These are phyloP conservation scores for Suillus placidus DNA, from an alignment of 768 basidiomycete species.

Conservation along the genomic window DNA sequence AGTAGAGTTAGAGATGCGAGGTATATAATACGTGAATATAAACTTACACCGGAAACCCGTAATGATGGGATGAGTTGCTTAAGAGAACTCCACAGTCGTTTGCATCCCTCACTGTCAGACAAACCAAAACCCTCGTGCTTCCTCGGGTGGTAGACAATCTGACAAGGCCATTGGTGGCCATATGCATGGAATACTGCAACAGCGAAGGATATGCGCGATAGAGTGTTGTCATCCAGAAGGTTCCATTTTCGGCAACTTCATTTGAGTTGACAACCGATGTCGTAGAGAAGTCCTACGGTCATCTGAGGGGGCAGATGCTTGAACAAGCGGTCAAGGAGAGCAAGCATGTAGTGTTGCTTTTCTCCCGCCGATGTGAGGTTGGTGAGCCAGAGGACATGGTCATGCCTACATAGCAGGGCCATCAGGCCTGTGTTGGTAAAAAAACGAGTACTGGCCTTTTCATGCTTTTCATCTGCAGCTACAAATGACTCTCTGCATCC, in stretches of 20 bases:
- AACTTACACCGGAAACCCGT: slow-evolving; percentile 21
- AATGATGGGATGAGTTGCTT: slow-evolving; percentile 23
- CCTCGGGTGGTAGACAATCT: slow-evolving; percentile 38
- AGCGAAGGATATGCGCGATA: slow-evolving; percentile 21
- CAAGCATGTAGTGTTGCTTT: slow-evolving; percentile 22
- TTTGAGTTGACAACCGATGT: slow-evolving; percentile 28
- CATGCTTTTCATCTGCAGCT: slow-evolving; percentile 17
- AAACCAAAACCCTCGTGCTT: slow-evolving; percentile 33
- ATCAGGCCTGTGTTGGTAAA: slow-evolving; percentile 23
- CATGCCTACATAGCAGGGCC: slow-evolving; percentile 21
- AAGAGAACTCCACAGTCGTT: slow-evolving; percentile 37
- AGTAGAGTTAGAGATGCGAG: not conserved
- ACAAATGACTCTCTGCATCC: slow-evolving; percentile 35
- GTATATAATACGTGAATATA: not conserved
- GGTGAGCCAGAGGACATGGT: slow-evolving; percentile 19
- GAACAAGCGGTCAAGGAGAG: slow-evolving; percentile 22
- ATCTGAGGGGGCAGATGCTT: slow-evolving; percentile 17
- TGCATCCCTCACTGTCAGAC: slow-evolving; percentile 39
- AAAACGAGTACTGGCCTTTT: slow-evolving; percentile 22
- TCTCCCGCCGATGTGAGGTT: slow-evolving; percentile 24
- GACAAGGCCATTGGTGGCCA: slow-evolving; percentile 39
- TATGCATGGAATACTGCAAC: slow-evolving; percentile 40
- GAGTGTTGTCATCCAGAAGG: not conserved
- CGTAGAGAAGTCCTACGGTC: slow-evolving; percentile 23
- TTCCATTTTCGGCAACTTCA: slow-evolving; percentile 18